A percentile compares a stretch with the other conserved stretches of the same genome.
These are phyloP conservation scores for Plasmodium berghei DNA, from an alignment of 169 alveolate genomes.

Conservation along the genomic window DNA sequence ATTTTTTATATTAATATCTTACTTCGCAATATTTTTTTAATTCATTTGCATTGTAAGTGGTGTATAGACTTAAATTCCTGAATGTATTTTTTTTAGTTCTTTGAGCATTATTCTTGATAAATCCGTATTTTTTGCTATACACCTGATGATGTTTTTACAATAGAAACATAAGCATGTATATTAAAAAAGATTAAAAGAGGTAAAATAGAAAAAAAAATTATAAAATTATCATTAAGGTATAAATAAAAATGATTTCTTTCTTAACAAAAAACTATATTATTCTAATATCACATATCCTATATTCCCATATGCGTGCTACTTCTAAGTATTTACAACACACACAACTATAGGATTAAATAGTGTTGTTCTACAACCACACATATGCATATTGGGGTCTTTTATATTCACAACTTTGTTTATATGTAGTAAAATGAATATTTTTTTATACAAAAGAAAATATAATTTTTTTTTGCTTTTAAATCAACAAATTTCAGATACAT, in stretches of 20 bases:
- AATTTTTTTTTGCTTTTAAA: background rate
- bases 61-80: slow-evolving; percentile 39
- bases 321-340: too few species aligned
- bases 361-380: background rate
- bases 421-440: background rate
- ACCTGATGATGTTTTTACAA: slow-evolving; percentile 23
- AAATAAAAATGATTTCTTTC: too few species aligned
- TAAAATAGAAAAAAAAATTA: too few species aligned
- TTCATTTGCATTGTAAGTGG: slow-evolving; percentile 41
- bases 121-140: slow-evolving; percentile 52
- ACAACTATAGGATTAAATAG: background rate
- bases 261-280: too few species aligned
- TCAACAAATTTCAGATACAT: background rate
- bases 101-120: slow-evolving; percentile 34
- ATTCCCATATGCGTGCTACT: too few species aligned
- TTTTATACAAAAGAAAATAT: background rate
- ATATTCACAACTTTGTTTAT: background rate
- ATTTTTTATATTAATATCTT: background rate
- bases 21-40: slow-evolving; percentile 60
- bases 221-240: too few species aligned
- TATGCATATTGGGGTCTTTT: background rate
- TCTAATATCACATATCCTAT: too few species aligned
- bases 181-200: background rate
- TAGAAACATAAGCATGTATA: background rate
- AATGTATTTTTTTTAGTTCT: slow-evolving; percentile 27